phyloP scores from a whole-genome alignment of 202 grass and related monocot genomes.

The Setaria viridis region DNA sequence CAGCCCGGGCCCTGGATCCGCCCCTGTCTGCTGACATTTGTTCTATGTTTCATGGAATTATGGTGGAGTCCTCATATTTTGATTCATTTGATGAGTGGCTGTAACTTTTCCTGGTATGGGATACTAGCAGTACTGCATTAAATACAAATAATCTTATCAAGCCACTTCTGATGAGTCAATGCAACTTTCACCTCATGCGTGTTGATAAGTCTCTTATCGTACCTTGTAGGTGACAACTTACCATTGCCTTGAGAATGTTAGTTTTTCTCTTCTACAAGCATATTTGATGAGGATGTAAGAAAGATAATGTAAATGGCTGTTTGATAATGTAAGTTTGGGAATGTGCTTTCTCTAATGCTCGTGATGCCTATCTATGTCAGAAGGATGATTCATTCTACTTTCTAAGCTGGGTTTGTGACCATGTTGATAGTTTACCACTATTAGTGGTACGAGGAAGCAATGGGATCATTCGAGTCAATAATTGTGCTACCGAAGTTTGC shows the following conservation, averaged over 20 bases:
- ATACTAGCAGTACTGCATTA: background rate
- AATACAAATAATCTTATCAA: background rate
- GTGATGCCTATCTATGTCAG: constrained; percentile 43
- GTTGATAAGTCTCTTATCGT: constrained; percentile 1
- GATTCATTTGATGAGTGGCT: background rate
- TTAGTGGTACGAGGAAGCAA: constrained; percentile 83
- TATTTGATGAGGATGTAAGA: constrained; percentile 88
- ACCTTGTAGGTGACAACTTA: constrained; percentile 72
- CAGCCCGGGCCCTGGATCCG: no score
- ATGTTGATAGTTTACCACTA: constrained; percentile 60
- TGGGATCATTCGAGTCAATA: constrained; percentile 81
- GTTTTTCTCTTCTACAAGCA: constrained; percentile 73
- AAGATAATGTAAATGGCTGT: constrained; percentile 12
- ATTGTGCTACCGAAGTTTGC: constrained; percentile 74
- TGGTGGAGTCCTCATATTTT: background rate
- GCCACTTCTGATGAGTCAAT: background rate
- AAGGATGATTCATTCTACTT: constrained; percentile 89
- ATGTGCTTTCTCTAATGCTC: constrained; percentile 34
- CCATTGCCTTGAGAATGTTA: constrained; percentile 70
- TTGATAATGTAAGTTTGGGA: constrained; percentile 1
- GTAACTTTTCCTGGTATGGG: background rate
- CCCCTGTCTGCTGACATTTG: background rate
- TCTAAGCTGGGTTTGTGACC: constrained; percentile 76
- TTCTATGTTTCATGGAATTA: background rate
- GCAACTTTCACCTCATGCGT: background rate